phyloP scores from a whole-genome alignment of 2,329 filamentous ascomycete species.

The Aureobasidium melanogenum region DNA sequence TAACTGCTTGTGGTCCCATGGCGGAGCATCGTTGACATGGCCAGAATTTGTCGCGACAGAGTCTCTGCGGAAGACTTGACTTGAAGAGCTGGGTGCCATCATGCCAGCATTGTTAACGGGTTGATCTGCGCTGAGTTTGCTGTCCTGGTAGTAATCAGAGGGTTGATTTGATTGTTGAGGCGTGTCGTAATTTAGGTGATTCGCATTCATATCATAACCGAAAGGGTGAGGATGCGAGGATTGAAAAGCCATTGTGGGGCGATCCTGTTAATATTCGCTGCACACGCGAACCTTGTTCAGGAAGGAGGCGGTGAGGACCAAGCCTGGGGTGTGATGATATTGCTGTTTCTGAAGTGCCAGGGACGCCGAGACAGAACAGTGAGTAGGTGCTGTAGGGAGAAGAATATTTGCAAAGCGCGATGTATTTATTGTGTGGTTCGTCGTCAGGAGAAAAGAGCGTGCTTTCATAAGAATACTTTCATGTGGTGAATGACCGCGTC shows the following conservation, averaged over 20 bases:
- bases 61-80: slow-evolving; percentile 22
- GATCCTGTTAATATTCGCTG: not conserved
- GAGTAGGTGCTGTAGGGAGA: not conserved
- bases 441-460: not conserved
- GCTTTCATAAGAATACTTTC: slow-evolving; percentile 6
- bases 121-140: not conserved
- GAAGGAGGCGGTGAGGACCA: not conserved
- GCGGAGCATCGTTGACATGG: slow-evolving; percentile 20
- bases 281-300: not conserved
- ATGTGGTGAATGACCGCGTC: not conserved
- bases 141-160: not conserved
- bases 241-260: slow-evolving; percentile 2
- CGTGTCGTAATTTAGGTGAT: not conserved
- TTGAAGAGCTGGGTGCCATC: slow-evolving; percentile 18
- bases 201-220: slow-evolving; percentile 1
- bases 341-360: not conserved
- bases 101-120: slow-evolving; percentile 17
- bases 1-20: slow-evolving; percentile 23
- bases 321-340: not conserved
- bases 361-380: not conserved
- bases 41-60: slow-evolving; percentile 25
- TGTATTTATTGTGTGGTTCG: not conserved
- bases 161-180: not conserved
- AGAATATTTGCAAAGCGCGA: not conserved
- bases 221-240: not conserved